phyloP scores from a whole-genome alignment of 768 basidiomycete genomes.

The Tricholoma hemisulphureum region DNA sequence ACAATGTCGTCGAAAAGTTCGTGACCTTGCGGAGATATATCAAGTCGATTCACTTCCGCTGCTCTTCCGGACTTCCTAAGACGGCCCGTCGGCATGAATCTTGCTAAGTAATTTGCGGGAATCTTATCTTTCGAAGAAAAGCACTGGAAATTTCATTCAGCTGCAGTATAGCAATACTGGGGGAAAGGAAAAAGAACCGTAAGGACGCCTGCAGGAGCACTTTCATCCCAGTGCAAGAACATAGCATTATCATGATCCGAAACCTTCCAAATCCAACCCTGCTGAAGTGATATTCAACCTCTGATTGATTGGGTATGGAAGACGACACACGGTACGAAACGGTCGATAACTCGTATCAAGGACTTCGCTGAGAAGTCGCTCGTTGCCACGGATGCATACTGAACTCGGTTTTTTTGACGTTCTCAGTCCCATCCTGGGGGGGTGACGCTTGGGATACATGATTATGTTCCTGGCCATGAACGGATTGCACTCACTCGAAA shows the following conservation, averaged over 20 bases:
- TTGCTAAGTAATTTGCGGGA: constrained; percentile 32
- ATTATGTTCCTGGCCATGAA: background rate
- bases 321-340: constrained; percentile 30
- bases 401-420: constrained; percentile 30
- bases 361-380: constrained; percentile 35
- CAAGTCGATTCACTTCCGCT: constrained; percentile 32
- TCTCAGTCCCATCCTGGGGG: constrained; percentile 29
- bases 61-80: constrained; percentile 35
- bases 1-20: constrained; percentile 43
- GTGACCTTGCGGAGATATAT: constrained; percentile 40
- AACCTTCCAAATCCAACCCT: constrained; percentile 39
- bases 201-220: constrained; percentile 26
- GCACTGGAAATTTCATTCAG: constrained; percentile 26
- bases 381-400: constrained; percentile 36
- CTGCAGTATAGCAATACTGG: background rate
- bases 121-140: constrained; percentile 40
- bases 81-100: constrained; percentile 36
- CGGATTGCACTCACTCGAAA: constrained; percentile 39
- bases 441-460: background rate
- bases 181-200: constrained; percentile 20
- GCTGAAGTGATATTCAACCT: constrained; percentile 2
- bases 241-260: constrained; percentile 24
- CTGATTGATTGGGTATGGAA: background rate
- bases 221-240: constrained; percentile 37
- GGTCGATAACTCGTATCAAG: constrained; percentile 32